Base-by-base conservation (phyloP, 75 land plant genomes). In the Larix kaempferi region DNA sequence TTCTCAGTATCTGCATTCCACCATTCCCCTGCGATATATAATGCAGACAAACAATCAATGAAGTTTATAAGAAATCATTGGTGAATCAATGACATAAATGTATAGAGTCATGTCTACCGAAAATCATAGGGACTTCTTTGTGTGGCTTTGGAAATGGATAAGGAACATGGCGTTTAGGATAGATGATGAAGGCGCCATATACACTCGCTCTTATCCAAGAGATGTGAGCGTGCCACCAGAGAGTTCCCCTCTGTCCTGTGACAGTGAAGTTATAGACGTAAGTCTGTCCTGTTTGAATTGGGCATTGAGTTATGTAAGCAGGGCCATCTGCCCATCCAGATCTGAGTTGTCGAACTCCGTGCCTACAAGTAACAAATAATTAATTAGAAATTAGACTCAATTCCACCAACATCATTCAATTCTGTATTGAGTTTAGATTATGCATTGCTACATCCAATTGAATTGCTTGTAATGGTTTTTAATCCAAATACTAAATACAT, bases 181-280 rank as follows among this genome's bases (percentile, higher is more conserved):
- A 80, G 77, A 89, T 85, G 82, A 89, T 61, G 41, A 89, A 67
- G 54, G 91, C 90, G 7, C 91, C 91, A 72, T 89, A 80, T 17
- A 89, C 76, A 56, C 87, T 84, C 14, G 90, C 61, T 59, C 91
- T 80, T 19, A 89, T 8, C 91, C 91, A 89, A 12, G 87, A 84
- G 44, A 82, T 80, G 67, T 60, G 62, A 60, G n/a, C 62, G 65
- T 88, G 89, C 84, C 84, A 88, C 19, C 67, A 80, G 19, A 88
- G 80, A 26, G 89, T 88, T 16, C 88, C 89, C 25, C 78, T 58
- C 57, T 88, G 89, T 10, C 87, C 87, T 2, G 44, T 60, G 8
- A 82, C 73, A 35, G 80, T 85, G 87, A 81, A 85, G 77, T 81
- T 85, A 77, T 85, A 81, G 17, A 78, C 82, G 16, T 78, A 85